Conservation (phyloP, 306 rosid species). For the Acacia acuminata region DNA sequence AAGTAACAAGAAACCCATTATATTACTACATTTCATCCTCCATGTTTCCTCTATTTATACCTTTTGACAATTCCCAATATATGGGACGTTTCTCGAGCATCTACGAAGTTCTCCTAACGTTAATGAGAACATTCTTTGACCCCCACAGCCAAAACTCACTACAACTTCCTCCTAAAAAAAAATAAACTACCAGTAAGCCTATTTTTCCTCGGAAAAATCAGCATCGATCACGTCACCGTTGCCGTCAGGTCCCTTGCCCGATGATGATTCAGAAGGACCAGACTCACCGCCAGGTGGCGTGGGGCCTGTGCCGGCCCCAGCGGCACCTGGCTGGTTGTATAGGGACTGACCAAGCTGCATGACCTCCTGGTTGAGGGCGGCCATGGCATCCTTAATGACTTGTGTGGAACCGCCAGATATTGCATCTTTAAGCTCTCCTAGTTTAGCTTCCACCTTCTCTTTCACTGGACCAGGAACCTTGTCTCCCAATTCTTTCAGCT, state of each 20-base stretch:
- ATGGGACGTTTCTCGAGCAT: neutral
- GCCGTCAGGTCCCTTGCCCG: constrained; percentile 67
- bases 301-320: constrained; percentile 48
- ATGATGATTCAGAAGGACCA: constrained; percentile 69
- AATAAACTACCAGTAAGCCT: constrained; percentile 9
- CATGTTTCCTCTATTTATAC: neutral
- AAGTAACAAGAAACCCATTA: neutral
- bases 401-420: constrained; percentile 78
- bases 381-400: constrained; percentile 79
- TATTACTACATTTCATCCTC: neutral
- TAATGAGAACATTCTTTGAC: constrained; percentile 18
- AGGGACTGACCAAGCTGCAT: constrained; percentile 92
- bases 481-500: constrained; percentile 88
- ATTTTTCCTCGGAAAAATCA: constrained; percentile 73
- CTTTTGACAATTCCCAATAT: neutral
- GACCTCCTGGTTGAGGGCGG: constrained; percentile 93
- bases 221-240: constrained; percentile 91
- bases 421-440: constrained; percentile 81
- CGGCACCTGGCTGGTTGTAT: constrained; percentile 82
- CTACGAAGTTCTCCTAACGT: neutral
- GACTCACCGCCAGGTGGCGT: constrained; percentile 58
- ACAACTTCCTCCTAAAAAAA: constrained; percentile 2
- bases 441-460: constrained; percentile 87
- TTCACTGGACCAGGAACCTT: constrained; percentile 87
- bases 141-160: constrained; percentile 35